These are phyloP conservation scores for Sparassis latifolia DNA, from an alignment of 1,284 basidiomycete species.

Conservation along the genomic window DNA sequence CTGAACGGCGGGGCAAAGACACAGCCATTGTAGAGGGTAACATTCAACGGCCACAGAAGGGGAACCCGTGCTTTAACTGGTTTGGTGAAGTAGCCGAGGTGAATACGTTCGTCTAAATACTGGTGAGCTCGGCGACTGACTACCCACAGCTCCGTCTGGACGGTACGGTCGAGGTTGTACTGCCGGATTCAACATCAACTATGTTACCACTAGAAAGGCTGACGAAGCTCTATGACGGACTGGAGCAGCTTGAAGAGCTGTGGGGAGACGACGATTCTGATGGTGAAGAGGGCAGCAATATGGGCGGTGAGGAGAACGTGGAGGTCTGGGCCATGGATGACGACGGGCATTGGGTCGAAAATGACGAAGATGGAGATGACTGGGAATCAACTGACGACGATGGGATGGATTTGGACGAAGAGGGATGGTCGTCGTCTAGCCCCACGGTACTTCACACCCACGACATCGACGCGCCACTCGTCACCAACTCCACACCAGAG, in stretches of 20 bases:
- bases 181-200: constrained; percentile 44
- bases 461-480: constrained; percentile 9
- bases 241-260: constrained; percentile 71
- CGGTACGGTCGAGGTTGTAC: constrained; percentile 60
- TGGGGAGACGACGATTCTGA: constrained; percentile 50
- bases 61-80: constrained; percentile 51
- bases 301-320: constrained; percentile 32
- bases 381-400: constrained; percentile 24
- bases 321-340: constrained; percentile 52
- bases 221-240: constrained; percentile 66
- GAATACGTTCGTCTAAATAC: constrained; percentile 29
- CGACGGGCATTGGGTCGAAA: constrained; percentile 43
- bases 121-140: background rate
- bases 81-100: constrained; percentile 72
- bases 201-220: constrained; percentile 57
- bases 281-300: constrained; percentile 19
- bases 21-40: constrained; percentile 33
- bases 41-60: constrained; percentile 38
- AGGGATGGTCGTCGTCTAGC: constrained; percentile 23
- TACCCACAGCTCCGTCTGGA: constrained; percentile 36
- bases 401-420: constrained; percentile 20
- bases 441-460: constrained; percentile 16
- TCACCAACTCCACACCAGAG: constrained; percentile 2
- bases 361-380: constrained; percentile 26
- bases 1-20: constrained; percentile 38